phyloP scores from a whole-genome alignment of 228 moss, liverwort and hornwort species.

The Sphagnum magellanicum region DNA sequence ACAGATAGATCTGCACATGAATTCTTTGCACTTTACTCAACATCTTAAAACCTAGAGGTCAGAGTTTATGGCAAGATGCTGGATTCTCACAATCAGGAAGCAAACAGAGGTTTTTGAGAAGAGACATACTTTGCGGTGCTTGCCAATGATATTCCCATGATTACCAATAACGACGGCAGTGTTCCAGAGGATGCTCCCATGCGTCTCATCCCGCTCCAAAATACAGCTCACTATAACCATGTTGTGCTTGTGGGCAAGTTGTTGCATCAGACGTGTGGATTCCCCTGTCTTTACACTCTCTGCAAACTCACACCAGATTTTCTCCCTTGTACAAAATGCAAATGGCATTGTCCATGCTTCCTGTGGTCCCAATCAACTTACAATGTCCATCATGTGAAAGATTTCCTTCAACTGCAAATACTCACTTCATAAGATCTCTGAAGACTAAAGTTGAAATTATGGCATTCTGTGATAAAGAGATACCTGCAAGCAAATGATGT shows the following conservation, averaged over 20 bases:
- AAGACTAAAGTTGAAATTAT: background rate
- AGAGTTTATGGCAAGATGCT: too few relatives aligned
- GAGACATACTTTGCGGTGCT: slow-evolving; percentile 79
- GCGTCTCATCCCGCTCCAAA: slow-evolving; percentile 78
- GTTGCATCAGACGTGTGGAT: slow-evolving; percentile 58
- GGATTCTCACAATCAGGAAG: too few relatives aligned
- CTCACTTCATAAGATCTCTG: background rate
- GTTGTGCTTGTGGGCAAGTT: slow-evolving; percentile 46
- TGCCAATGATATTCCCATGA: slow-evolving; percentile 88
- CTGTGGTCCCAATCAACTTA: slow-evolving; percentile 15
- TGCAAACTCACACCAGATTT: slow-evolving; percentile 94
- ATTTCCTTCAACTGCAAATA: background rate
- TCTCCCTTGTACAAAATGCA: slow-evolving; percentile 94
- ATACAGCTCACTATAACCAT: slow-evolving; percentile 98
- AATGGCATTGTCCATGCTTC: slow-evolving; percentile 99
- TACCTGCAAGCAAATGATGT: slow-evolving; percentile 92
- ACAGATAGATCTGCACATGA: background rate
- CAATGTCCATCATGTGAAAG: background rate
- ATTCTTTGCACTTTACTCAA: too few relatives aligned
- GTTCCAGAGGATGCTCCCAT: slow-evolving; percentile 91
- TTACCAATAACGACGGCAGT: slow-evolving; percentile 88
- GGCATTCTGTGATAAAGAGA: background rate
- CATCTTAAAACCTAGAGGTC: too few relatives aligned
- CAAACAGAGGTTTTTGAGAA: too few relatives aligned
- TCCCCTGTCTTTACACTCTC: slow-evolving; percentile 76